Evolutionary conservation across 2,329 filamentous ascomycete species (phyloP).

Genomic region (Pseudogymnoascus sp.): DNA sequence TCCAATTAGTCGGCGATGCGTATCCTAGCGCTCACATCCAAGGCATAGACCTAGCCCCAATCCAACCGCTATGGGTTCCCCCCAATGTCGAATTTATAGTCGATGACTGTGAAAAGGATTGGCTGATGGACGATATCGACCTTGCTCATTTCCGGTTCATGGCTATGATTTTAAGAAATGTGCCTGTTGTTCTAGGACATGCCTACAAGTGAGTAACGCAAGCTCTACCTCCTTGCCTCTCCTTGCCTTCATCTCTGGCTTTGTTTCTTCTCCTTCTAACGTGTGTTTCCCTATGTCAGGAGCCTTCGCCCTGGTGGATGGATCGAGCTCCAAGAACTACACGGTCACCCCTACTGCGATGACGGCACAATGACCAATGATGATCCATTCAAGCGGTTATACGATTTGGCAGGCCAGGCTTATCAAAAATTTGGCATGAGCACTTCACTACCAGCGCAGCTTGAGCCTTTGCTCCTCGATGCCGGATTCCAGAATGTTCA

Average conservation of each 20-base stretch:
- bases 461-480: slow-evolving; percentile 28
- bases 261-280: background rate
- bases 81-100: slow-evolving; percentile 9
- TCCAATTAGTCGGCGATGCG: background rate
- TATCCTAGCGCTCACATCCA: background rate
- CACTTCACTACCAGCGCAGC: slow-evolving; percentile 20
- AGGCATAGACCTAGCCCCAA: background rate
- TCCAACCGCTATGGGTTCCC: slow-evolving; percentile 3
- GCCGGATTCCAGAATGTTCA: slow-evolving; percentile 50
- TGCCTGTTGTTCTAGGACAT: background rate
- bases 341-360: background rate
- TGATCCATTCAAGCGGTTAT: slow-evolving; percentile 24
- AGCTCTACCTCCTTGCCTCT: background rate
- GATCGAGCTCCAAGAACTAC: slow-evolving; percentile 4
- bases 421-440: slow-evolving; percentile 20
- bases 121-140: background rate
- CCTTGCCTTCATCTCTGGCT: background rate
- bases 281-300: background rate
- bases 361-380: slow-evolving; percentile 18
- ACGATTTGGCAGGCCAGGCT: slow-evolving; percentile 18
- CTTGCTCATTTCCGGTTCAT: background rate
- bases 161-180: background rate
- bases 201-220: background rate
- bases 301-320: background rate
- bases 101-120: slow-evolving; percentile 1